Conservation (phyloP, 805 yeast species). For the Soucietia sequanensis region DNA sequence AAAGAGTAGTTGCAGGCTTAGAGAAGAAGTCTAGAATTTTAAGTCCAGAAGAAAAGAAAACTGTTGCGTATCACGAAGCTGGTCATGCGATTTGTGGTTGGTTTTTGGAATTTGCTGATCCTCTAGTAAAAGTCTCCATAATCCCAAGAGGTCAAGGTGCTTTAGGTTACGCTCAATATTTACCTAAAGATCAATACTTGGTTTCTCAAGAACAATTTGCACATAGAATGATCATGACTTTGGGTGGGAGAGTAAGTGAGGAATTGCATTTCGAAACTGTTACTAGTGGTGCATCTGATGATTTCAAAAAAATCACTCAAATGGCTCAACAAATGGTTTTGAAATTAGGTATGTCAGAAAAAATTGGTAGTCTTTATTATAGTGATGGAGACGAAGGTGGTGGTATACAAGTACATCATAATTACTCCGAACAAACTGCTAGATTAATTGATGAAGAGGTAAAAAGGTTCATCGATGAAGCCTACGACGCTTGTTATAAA, state of each 20-base stretch:
- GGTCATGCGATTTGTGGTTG: slow-evolving; percentile 97
- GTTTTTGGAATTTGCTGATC: slow-evolving; percentile 86
- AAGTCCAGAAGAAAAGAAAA: slow-evolving; percentile 74
- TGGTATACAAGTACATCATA: slow-evolving; percentile 54
- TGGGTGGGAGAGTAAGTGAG: slow-evolving; percentile 92
- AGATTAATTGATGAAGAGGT: slow-evolving; percentile 67
- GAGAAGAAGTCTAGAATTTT: slow-evolving; percentile 81
- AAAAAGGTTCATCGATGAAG: slow-evolving; percentile 61
- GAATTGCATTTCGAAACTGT: slow-evolving; percentile 85
- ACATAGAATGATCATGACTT: slow-evolving; percentile 90
- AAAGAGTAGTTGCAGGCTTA: slow-evolving; percentile 91
- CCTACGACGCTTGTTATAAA: slow-evolving; percentile 57
- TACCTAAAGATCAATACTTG: slow-evolving; percentile 86
- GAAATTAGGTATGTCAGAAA: slow-evolving; percentile 82
- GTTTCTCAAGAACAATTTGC: slow-evolving; percentile 70
- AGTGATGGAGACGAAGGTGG: slow-evolving; percentile 48
- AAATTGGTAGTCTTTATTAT: slow-evolving; percentile 65
- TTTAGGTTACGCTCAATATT: slow-evolving; percentile 91
- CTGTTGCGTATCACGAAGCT: slow-evolving; percentile 94
- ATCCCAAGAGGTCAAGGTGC: slow-evolving; percentile 96
- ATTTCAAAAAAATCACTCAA: slow-evolving; percentile 85
- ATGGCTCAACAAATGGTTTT: slow-evolving; percentile 91
- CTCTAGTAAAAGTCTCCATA: slow-evolving; percentile 87
- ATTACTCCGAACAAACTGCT: slow-evolving; percentile 74
- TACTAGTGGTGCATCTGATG: slow-evolving; percentile 91